These are phyloP conservation scores for Marasmius fiardii DNA, from an alignment of 1,284 basidiomycete genomes.

Conservation along the genomic window DNA sequence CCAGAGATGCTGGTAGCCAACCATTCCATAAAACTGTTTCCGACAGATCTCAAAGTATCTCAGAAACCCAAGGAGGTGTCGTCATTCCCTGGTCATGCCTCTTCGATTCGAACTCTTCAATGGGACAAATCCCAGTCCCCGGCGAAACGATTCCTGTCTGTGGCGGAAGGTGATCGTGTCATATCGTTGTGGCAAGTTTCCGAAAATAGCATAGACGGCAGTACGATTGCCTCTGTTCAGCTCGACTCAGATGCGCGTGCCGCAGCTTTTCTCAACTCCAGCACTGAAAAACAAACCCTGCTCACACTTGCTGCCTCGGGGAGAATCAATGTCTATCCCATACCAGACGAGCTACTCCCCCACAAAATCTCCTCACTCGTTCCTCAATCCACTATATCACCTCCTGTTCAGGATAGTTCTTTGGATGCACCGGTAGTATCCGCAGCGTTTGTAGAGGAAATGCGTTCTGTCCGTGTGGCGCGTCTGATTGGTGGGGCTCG, in stretches of 20 bases:
- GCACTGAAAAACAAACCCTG: constrained; percentile 37
- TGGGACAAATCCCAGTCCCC: constrained; percentile 45
- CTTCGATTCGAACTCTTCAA: constrained; percentile 46
- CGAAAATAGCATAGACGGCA: constrained; percentile 43
- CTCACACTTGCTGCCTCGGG: constrained; percentile 66
- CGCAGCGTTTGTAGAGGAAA: constrained; percentile 41
- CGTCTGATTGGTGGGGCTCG: constrained; percentile 61
- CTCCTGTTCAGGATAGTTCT: constrained; percentile 36
- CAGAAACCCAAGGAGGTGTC: constrained; percentile 44
- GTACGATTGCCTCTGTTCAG: constrained; percentile 60
- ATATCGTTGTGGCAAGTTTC: constrained; percentile 65
- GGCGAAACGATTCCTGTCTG: constrained; percentile 57
- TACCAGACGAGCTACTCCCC: constrained; percentile 47
- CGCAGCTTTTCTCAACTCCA: constrained; percentile 39
- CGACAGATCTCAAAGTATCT: constrained; percentile 26
- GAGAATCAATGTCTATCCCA: constrained; percentile 60
- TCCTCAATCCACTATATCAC: constrained; percentile 45
- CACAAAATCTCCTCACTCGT: constrained; percentile 47
- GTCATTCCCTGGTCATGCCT: constrained; percentile 66
- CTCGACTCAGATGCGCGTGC: constrained; percentile 66
- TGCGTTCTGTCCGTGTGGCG: constrained; percentile 53
- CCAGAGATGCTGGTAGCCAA: constrained; percentile 54
- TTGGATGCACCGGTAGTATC: constrained; percentile 43
- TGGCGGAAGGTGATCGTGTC: constrained; percentile 73
- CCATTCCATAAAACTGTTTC: constrained; percentile 56